These are phyloP conservation scores for Eimeria falciformis DNA, from an alignment of 169 alveolate species.

Conservation along the genomic window DNA sequence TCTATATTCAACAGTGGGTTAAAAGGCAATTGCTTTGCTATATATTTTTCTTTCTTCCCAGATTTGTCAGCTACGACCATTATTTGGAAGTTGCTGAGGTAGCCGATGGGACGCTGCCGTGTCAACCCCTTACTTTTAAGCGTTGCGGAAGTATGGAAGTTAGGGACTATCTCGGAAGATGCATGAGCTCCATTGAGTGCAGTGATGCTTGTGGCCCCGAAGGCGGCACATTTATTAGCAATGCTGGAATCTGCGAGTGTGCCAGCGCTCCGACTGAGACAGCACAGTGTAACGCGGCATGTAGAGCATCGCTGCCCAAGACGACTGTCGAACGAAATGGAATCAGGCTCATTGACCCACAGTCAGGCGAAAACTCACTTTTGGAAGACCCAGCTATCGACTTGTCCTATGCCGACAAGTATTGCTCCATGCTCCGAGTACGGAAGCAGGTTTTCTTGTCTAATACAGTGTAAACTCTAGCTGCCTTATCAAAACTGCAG, in stretches of 20 bases:
- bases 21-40: too few relatives aligned
- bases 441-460: not conserved
- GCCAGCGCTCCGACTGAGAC: constrained; percentile 54
- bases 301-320: constrained; percentile 61
- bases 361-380: constrained; percentile 10
- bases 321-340: constrained; percentile 22
- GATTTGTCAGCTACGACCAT: constrained; percentile 62
- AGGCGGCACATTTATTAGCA: constrained; percentile 60
- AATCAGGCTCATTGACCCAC: not conserved
- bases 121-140: constrained; percentile 36
- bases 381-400: constrained; percentile 43
- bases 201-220: constrained; percentile 68
- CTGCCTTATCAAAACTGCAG: too few relatives aligned
- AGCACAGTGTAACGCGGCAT: constrained; percentile 63
- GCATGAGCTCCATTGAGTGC: constrained; percentile 64
- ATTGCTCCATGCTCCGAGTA: constrained; percentile 59
- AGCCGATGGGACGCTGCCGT: constrained; percentile 54
- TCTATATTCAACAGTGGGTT: too few relatives aligned
- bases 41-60: not conserved
- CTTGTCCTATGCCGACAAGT: not conserved
- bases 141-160: constrained; percentile 8
- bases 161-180: constrained; percentile 68
- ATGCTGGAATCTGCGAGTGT: constrained; percentile 72
- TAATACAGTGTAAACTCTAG: not conserved
- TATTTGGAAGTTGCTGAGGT: constrained; percentile 59